Base-by-base conservation (phyloP, 495 filamentous ascomycete genomes). In the Aspergillus heteromorphus region DNA sequence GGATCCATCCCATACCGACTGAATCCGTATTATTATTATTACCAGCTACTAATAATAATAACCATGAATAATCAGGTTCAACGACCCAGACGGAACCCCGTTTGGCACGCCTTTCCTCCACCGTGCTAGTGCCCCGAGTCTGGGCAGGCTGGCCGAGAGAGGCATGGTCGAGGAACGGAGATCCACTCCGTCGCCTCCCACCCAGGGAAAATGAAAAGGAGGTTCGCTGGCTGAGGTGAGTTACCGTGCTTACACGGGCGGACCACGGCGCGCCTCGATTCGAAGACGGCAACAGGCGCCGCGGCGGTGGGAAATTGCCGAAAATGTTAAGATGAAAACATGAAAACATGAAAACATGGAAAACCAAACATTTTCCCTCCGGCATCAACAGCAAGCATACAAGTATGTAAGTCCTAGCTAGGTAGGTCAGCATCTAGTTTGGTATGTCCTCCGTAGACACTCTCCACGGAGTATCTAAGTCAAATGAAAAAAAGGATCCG, bases 201-300 rank as follows among this genome's bases (percentile, higher is more conserved):
- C 25, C 48, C 49, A 51, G 47, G 49, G 30, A 58, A 54, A 60
- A 21, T 34, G 18, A 61, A 58, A 57, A 55, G 30, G 51, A 58
- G 54, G 42, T 47, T 50, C 20, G 23, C 48, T 36, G n/a, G n/a
- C n/a, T n/a, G n/a, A n/a, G n/a, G n/a, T n/a, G 38, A 40, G 23
- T 50, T 50, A 50, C 48, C 48, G 20, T 27, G 23, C 13, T 16
- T 17, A 17, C n/a, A 6, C 42, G 23, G 48, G 16, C 45, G 45
- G 25, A 36, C 54, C 27, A 54, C 3, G 40, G 48, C 25, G 25
- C 30, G n/a, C 23, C 23, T 27, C 16, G 21, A 41, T 23, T 23
- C 48, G 45, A 53, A 41, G 47, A 42, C 56, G 51, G 47, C 18
- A 58, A 23, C 49, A 30, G 31, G 45, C 10, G 23, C 13, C n/a